Conservation (phyloP, 768 basidiomycete genomes). For the Galerina sulciceps region DNA sequence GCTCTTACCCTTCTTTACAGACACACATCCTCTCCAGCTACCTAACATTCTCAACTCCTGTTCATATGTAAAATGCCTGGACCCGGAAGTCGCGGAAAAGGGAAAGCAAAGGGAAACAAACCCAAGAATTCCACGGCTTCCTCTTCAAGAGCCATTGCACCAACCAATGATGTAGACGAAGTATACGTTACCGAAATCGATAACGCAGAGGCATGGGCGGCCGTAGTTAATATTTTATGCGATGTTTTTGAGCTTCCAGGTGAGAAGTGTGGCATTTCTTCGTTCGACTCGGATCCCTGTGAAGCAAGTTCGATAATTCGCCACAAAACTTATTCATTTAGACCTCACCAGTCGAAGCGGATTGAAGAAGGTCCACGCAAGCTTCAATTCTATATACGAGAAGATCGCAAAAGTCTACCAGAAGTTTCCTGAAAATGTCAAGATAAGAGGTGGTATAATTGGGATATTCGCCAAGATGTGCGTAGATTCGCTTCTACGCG, state of each 20-base stretch:
- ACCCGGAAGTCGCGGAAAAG: no score
- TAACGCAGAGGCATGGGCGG: slow-evolving; percentile 51
- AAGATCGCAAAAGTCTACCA: slow-evolving; percentile 55
- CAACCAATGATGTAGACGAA: slow-evolving; percentile 10
- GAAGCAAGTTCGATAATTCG: not conserved
- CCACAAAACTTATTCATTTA: slow-evolving; percentile 30
- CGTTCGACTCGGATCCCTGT: no score
- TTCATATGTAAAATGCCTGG: no score
- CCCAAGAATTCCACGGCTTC: no score
- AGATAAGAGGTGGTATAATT: slow-evolving; percentile 58
- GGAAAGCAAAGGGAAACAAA: no score
- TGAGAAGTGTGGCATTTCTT: slow-evolving; percentile 18
- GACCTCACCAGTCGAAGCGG: slow-evolving; percentile 61
- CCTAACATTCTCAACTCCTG: no score
- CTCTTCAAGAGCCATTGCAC: no score
- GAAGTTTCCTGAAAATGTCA: slow-evolving; percentile 44
- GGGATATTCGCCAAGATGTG: slow-evolving; percentile 70
- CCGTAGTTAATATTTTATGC: slow-evolving; percentile 51
- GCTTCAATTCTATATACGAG: slow-evolving; percentile 56
- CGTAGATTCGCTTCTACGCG: slow-evolving; percentile 59
- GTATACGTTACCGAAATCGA: slow-evolving; percentile 48
- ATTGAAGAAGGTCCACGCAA: slow-evolving; percentile 63
- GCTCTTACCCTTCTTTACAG: no score
- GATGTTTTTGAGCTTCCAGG: slow-evolving; percentile 58
- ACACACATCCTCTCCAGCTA: no score